These are phyloP conservation scores for Trebouxia sp. DNA, from an alignment of 139 green algal species.

Conservation along the genomic window DNA sequence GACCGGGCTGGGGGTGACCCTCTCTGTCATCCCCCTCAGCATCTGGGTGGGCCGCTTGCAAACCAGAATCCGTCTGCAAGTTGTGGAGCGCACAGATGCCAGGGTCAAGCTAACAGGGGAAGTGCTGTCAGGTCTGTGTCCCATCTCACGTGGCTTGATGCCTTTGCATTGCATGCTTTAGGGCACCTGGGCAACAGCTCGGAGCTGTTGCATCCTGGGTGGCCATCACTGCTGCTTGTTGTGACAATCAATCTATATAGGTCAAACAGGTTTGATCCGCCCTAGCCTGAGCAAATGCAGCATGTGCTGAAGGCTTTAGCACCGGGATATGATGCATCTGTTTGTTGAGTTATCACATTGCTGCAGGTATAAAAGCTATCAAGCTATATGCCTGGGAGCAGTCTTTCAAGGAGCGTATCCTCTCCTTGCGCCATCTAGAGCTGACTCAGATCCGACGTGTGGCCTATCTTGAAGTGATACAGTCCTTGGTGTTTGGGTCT, in stretches of 20 bases:
- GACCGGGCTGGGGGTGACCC: conserved; percentile 68
- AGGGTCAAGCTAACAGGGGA: conserved; percentile 81
- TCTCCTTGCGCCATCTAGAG: conserved; percentile 62
- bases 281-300: no score
- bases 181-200: no score
- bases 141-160: not conserved
- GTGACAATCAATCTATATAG: no score
- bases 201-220: no score
- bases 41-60: conserved; percentile 64
- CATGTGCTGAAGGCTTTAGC: no score
- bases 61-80: conserved; percentile 50
- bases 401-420: conserved; percentile 66
- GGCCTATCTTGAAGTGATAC: conserved; percentile 27
- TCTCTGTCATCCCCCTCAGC: conserved; percentile 77
- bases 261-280: no score
- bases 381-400: conserved; percentile 87
- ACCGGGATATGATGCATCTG: no score
- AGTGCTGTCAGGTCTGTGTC: conserved; percentile 36
- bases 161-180: not conserved
- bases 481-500: conserved; percentile 28
- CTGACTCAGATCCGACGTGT: conserved; percentile 34
- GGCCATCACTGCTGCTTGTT: no score
- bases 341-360: not conserved
- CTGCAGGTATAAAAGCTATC: conserved; percentile 75
- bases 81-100: conserved; percentile 71